Evolutionary conservation across 768 basidiomycete genomes (phyloP).

Genomic region (Polyporus arcularius): DNA sequence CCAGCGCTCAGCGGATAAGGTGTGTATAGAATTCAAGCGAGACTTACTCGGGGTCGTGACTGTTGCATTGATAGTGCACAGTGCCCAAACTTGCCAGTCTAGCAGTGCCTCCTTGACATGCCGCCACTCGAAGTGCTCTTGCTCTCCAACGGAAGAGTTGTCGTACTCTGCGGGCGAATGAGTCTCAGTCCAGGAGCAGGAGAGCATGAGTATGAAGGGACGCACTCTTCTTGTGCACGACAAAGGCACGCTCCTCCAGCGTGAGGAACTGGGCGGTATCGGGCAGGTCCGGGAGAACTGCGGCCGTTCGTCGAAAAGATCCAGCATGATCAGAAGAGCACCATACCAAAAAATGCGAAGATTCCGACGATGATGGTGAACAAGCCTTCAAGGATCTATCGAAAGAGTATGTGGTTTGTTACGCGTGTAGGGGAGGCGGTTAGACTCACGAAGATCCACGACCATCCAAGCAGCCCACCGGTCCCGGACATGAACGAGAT

Average conservation of each 20-base stretch:
- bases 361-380: conserved; percentile 57
- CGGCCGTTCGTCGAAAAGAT: background rate
- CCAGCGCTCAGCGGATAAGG: background rate
- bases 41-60: conserved; percentile 57
- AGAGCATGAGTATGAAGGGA: background rate
- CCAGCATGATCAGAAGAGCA: background rate
- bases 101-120: conserved; percentile 53
- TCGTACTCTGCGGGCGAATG: conserved; percentile 42
- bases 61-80: conserved; percentile 58
- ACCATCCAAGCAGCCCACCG: conserved; percentile 31
- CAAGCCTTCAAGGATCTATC: conserved; percentile 51
- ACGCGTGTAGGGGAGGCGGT: too few species aligned
- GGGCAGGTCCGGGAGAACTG: conserved; percentile 66
- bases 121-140: conserved; percentile 54
- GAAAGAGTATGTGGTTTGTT: too few species aligned
- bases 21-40: too few species aligned
- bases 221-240: conserved; percentile 58
- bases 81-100: conserved; percentile 70
- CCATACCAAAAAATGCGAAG: conserved; percentile 51
- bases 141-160: conserved; percentile 56
- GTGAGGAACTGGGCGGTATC: conserved; percentile 61
- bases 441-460: conserved; percentile 33
- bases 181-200: too few species aligned
- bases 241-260: conserved; percentile 54
- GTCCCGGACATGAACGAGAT: conserved; percentile 37